Evolutionary conservation across 768 basidiomycete species (phyloP).

Genomic region (Neoboletus brunneissimus): DNA sequence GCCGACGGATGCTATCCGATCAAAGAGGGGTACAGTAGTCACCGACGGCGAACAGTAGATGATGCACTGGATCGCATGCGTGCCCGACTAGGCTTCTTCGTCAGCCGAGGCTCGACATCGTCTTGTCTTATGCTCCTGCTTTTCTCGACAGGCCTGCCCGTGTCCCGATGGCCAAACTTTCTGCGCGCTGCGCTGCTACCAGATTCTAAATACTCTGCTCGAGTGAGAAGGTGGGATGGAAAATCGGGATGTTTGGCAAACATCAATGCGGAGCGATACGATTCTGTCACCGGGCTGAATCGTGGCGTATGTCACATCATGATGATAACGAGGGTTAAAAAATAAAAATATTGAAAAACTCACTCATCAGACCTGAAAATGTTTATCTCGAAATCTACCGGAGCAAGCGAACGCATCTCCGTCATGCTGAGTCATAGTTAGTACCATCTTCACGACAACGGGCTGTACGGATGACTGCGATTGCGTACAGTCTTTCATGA

Average conservation of each 20-base stretch:
- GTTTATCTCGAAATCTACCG: conserved; percentile 72
- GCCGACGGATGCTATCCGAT: conserved; percentile 3
- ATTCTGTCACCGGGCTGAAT: conserved; percentile 62
- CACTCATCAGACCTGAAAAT: conserved; percentile 76
- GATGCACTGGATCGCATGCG: conserved; percentile 23
- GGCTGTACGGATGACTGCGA: conserved; percentile 12
- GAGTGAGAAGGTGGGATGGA: conserved; percentile 55
- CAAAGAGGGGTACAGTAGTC: conserved; percentile 10
- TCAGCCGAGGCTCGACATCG: conserved; percentile 25
- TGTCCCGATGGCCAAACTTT: conserved; percentile 68
- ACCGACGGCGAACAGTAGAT: conserved; percentile 29
- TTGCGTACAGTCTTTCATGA: conserved; percentile 67
- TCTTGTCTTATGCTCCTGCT: conserved; percentile 17
- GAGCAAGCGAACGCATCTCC: conserved; percentile 79
- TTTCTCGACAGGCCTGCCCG: conserved; percentile 23
- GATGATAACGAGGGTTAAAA: conserved; percentile 5
- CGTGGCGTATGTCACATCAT: conserved; percentile 18
- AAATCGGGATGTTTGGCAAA: conserved; percentile 57
- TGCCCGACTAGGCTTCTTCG: conserved; percentile 28
- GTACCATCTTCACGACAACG: conserved; percentile 11
- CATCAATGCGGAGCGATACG: conserved; percentile 56
- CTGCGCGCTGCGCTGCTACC: conserved; percentile 74
- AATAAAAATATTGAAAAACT: conserved; percentile 29
- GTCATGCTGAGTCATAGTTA: conserved; percentile 46
- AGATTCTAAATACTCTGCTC: conserved; percentile 81